Percentiles rank a stretch among this genome's conserved stretches.
These are phyloP conservation scores for Physaria fendleri DNA, from an alignment of 345 rosid genomes.

Conservation along the genomic window DNA sequence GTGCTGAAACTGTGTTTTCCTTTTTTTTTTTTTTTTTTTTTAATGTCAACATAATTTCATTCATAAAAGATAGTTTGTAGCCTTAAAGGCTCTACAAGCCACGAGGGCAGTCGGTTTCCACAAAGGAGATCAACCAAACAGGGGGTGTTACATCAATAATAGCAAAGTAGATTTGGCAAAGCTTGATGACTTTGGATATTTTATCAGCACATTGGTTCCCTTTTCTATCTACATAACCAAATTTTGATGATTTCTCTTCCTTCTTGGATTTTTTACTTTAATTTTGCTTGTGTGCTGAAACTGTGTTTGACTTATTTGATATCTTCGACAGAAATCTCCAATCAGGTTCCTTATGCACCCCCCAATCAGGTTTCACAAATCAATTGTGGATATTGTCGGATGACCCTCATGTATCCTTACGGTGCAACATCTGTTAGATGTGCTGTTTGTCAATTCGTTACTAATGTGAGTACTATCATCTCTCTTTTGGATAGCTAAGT, in stretches of 20 bases:
- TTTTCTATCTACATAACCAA: too few relatives aligned
- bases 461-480: constrained; percentile 49
- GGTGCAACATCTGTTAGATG: constrained; percentile 96
- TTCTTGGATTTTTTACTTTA: not conserved
- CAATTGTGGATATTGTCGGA: constrained; percentile 76
- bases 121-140: too few relatives aligned
- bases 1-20: not conserved
- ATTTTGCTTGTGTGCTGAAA: not conserved
- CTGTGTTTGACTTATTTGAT: not conserved
- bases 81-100: too few relatives aligned
- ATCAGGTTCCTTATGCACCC: constrained; percentile 59
- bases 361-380: constrained; percentile 70
- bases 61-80: too few relatives aligned
- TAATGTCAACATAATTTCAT: too few relatives aligned
- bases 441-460: constrained; percentile 79
- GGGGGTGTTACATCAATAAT: too few relatives aligned
- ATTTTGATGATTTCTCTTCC: not conserved
- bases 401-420: constrained; percentile 69
- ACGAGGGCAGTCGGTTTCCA: too few relatives aligned
- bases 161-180: too few relatives aligned
- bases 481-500: not conserved
- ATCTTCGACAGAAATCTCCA: constrained; percentile 36
- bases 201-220: too few relatives aligned
- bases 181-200: too few relatives aligned
- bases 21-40: too few relatives aligned